phyloP scores from a whole-genome alignment of 176 grass and related monocot genomes.

The Cymbopogon citratus region DNA sequence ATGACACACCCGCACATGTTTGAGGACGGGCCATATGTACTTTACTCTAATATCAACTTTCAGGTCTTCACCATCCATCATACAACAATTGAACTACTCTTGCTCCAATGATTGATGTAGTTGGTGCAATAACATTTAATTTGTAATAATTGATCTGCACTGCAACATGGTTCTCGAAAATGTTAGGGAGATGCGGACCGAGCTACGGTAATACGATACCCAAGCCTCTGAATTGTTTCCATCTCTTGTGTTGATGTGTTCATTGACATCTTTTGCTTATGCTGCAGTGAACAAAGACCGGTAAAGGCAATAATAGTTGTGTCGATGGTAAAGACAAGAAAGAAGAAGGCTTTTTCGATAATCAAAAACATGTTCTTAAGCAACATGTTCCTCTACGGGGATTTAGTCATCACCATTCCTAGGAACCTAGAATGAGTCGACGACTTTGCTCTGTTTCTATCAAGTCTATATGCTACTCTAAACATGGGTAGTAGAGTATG shows the following conservation, averaged over 20 bases:
- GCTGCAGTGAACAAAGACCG: constrained; percentile 72
- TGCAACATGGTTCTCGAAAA: constrained; percentile 99
- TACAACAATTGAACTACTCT: no score
- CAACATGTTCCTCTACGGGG: constrained; percentile 96
- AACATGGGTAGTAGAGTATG: neutral
- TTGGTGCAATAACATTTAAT: no score
- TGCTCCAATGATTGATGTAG: no score
- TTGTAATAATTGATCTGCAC: constrained; percentile 87
- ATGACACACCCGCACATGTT: no score
- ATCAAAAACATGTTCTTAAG: constrained; percentile 98
- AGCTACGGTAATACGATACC: constrained; percentile 19
- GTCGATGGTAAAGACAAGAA: no score
- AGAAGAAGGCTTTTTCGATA: constrained; percentile 95
- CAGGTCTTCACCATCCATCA: no score
- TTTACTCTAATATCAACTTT: no score
- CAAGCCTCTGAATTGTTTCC: neutral
- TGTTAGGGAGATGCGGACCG: constrained; percentile 97
- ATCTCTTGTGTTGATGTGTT: neutral
- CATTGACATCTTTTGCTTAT: neutral
- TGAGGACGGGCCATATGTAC: no score
- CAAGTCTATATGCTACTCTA: neutral
- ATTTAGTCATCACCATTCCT: constrained; percentile 87
- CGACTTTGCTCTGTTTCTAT: neutral
- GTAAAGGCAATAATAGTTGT: no score
- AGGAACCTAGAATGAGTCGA: constrained; percentile 71